Evolutionary conservation across 495 filamentous ascomycete genomes (phyloP), one percentile per base, ranked within the genome.

Genomic region (Penicillium parvum): DNA sequence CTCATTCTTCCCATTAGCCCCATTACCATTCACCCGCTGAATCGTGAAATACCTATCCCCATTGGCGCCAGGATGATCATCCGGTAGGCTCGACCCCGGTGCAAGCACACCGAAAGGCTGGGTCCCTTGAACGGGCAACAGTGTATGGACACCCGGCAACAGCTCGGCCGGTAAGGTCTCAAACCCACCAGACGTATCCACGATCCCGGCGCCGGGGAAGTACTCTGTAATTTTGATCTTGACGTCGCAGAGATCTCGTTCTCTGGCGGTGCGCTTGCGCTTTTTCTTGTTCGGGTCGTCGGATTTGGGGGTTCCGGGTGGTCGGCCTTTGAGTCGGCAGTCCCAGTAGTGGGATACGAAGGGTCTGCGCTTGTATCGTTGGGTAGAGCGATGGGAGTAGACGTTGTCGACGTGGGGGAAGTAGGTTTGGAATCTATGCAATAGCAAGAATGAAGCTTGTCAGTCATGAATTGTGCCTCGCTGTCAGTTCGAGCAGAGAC

Each of bases 151-250:
- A 10, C 53, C 55, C 9, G 63, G 61, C 15, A 61, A 36, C 6
- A 61, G 34, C 8, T 60, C 58, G 22, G 49, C 57, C 3, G 56
- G 45, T 10, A 58, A 37, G 5, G 60, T 34, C 28, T 58, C 47
- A 27, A 52, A 47, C 1, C 44, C 40, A 21, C 43, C 32, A 27
- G 40, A 41, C 8, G 36, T 32, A 27, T 58, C 25, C 38, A 57
- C 11, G 52, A 38, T 46, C 66, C 12, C 49, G n/a, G 75, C 71
- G 1, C 75, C 77, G 5, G 84, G 76, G 35, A 83, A 81, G 57
- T 86, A 86, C 60, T 95, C 86, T 3, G 86, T 88, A 41, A 95
- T 90, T 65, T 92, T 94, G 58, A 95, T 91, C 62, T 92, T 94
- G 49, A 94, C 86, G 60, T 92, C 86, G 64, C 88, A 95, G 16